Conservation (phyloP, 176 grass and related monocot species). For the Eleusine indica region DNA sequence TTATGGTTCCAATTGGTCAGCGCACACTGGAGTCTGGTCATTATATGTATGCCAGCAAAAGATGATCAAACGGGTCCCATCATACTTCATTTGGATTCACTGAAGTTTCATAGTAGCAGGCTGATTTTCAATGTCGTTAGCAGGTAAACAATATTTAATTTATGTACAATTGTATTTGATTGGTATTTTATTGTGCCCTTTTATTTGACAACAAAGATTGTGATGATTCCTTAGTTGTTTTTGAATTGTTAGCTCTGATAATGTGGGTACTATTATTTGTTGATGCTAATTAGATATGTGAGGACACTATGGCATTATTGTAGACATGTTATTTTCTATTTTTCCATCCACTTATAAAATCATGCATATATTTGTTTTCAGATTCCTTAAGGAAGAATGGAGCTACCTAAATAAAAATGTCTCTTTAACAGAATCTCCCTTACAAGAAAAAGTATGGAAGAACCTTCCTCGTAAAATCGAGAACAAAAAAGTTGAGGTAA, state of each 20-base stretch:
- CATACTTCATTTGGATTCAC: conserved; percentile 98
- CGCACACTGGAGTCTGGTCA: conserved; percentile 88
- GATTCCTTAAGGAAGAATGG: conserved; percentile 89
- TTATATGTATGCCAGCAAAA: conserved; percentile 88
- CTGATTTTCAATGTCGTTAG: conserved; percentile 63
- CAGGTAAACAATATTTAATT: conserved; percentile 48
- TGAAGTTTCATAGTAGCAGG: conserved; percentile 78
- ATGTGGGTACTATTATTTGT: conserved; percentile 13
- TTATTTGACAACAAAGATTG: conserved; percentile 16
- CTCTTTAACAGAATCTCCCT: conserved; percentile 48
- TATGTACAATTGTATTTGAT: conserved; percentile 16
- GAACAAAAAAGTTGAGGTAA: conserved; percentile 61
- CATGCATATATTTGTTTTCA: conserved; percentile 29
- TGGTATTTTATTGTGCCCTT: conserved; percentile 12
- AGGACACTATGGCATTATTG: conserved; percentile 6
- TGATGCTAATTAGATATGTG: conserved; percentile 10
- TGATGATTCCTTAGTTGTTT: neutral
- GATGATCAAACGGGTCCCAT: conserved; percentile 72
- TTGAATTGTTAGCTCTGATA: neutral
- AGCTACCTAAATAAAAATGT: conserved; percentile 56
- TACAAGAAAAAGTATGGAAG: conserved; percentile 63
- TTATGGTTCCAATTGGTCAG: conserved; percentile 53
- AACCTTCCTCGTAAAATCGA: conserved; percentile 67
- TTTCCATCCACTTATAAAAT: conserved; percentile 22
- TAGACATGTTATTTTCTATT: conserved; percentile 22